Evolutionary conservation across 768 basidiomycete genomes (phyloP), one percentile per base, ranked within the genome.

Genomic region (Psilocybe tampanensis): DNA sequence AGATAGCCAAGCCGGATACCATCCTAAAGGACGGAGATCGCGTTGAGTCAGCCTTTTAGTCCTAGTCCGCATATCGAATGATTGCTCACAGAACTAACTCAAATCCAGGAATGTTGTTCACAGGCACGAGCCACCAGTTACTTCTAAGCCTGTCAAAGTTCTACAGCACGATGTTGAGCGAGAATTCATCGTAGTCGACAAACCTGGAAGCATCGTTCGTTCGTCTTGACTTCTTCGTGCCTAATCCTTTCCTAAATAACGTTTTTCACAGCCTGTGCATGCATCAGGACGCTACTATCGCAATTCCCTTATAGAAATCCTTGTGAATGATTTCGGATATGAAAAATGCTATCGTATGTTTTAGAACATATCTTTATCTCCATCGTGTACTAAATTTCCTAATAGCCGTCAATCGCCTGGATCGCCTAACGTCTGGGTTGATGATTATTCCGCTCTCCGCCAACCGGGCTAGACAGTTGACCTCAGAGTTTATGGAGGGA

Each of bases 91-190:
- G 26, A 43, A 48, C 41, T 52, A 33, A 6, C 55, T 34, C 41
- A 19, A 21, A 42, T 55, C 23, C 64, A 95, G 94, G 67, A 97
- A 98, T 66, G 82, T 95, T 13, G 93, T 95, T 13, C 94, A 95
- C 71, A 81, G 94, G n/a, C 97, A 99, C 68, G 97, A 99, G 72
- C 97, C 97, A 5, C 94, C 97, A 2, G 89, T 99, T 3, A 88
- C 94, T 1, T 85, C 89, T 2, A 89, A 80, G 3, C 91, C 92
- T 1, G 86, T 98, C 52, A 84, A 86, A 60, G 80, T 98, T 34
- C 72, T 98, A 3, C 78, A 87, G 49, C 85, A 88, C 55, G 94
- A 98, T 68, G 78, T 77, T 13, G 85, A 92, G 61, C 85, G 88
- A 21, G 82, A 89, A 60, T 94, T 96, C 59, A 84, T 98, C 33